Conservation (phyloP, 306 rosid genomes). For the Astragalus membranaceus region DNA sequence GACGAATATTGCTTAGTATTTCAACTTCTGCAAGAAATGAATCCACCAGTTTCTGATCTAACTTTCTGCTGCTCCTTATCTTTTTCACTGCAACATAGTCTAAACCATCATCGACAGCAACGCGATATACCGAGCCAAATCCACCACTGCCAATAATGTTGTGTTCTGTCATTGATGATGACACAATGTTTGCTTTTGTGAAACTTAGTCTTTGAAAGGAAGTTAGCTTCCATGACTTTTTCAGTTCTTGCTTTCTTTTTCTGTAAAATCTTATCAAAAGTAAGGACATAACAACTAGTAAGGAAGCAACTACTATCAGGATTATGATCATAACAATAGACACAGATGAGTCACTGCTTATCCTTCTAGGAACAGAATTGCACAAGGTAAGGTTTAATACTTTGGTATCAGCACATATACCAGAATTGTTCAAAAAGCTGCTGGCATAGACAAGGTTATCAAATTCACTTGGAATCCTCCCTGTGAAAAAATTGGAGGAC, state of each 20-base stretch:
- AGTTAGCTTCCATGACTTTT: constrained; percentile 27
- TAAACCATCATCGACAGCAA: constrained; percentile 4
- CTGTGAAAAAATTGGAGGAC: constrained; percentile 39
- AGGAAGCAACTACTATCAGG: constrained; percentile 2
- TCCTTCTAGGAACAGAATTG: constrained; percentile 16
- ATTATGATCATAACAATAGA: constrained; percentile 43
- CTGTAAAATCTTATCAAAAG: constrained; percentile 6
- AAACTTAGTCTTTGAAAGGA: constrained; percentile 32
- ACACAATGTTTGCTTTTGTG: constrained; percentile 21
- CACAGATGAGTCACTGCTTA: constrained; percentile 31
- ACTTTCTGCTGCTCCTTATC: constrained; percentile 14
- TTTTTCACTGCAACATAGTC: constrained; percentile 33
- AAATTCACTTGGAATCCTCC: constrained; percentile 37
- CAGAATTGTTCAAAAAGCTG: constrained; percentile 66
- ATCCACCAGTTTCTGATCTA: constrained; percentile 23
- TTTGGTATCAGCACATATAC: constrained; percentile 39
- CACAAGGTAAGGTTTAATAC: constrained; percentile 32
- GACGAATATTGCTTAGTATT: constrained; percentile 25
- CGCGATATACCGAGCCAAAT: constrained; percentile 20
- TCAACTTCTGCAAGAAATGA: constrained; percentile 30
- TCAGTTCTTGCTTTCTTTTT: constrained; percentile 16
- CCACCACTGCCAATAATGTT: constrained; percentile 34
- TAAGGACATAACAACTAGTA: constrained; percentile 8
- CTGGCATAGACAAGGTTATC: constrained; percentile 29
- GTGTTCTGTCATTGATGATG: constrained; percentile 26